Evolutionary conservation across 306 rosid genomes (phyloP).

Genomic region (Vigna trinervia): DNA sequence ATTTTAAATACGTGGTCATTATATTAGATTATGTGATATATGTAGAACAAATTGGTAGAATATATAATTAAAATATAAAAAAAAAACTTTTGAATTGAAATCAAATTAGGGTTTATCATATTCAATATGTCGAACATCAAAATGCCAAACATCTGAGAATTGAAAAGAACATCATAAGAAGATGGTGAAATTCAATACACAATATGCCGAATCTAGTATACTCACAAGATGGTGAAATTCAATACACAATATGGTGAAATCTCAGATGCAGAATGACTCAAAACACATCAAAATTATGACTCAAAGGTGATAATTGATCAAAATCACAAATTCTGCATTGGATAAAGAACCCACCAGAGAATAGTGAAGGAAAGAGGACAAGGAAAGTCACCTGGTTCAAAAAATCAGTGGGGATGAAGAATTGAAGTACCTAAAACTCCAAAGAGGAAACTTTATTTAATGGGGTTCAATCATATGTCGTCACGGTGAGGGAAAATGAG

Average conservation of each 20-base stretch:
- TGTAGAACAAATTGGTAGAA: no score
- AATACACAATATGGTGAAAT: conserved; percentile 1
- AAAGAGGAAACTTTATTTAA: conserved; percentile 1
- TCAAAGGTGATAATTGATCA: background rate
- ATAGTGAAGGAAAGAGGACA: background rate
- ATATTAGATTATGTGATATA: no score
- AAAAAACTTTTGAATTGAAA: no score
- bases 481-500: conserved; percentile 10
- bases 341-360: background rate
- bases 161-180: conserved; percentile 8
- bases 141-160: no score
- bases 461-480: conserved; percentile 34
- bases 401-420: conserved; percentile 22
- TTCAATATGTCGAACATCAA: no score
- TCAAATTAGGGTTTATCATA: no score
- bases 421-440: conserved; percentile 30
- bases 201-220: conserved; percentile 20
- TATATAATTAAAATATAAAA: no score
- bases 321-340: conserved; percentile 35
- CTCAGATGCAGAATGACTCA: background rate
- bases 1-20: no score
- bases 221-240: background rate
- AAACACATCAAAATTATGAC: conserved; percentile 22
- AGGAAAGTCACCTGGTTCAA: conserved; percentile 11
- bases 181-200: conserved; percentile 1